Evolutionary conservation across 352 stramenopile species (phyloP).

Genomic region (Phytopythium delawarense): DNA sequence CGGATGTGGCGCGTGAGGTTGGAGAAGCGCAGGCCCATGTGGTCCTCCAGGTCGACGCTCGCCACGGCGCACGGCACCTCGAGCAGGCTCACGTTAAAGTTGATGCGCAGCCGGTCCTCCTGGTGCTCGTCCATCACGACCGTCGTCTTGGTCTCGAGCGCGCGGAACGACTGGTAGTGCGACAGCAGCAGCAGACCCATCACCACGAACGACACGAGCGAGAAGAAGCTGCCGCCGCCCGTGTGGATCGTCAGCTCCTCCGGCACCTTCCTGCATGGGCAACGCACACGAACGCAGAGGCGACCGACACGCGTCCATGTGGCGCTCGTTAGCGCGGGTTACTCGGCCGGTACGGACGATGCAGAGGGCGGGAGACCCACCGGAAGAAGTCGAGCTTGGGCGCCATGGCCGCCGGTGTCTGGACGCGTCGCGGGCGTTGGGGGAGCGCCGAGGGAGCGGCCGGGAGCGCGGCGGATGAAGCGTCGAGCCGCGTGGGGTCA

Average conservation of each 20-base stretch:
- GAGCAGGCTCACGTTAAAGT: slow-evolving; percentile 83
- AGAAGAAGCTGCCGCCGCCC: slow-evolving; percentile 58
- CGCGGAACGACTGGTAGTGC: slow-evolving; percentile 54
- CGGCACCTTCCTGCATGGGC: slow-evolving; percentile 49
- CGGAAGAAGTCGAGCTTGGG: slow-evolving; percentile 61
- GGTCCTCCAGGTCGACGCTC: slow-evolving; percentile 76
- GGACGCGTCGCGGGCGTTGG: neutral
- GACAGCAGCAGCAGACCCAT: slow-evolving; percentile 53
- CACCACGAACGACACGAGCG: slow-evolving; percentile 50
- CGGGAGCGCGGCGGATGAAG: neutral
- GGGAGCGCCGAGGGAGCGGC: neutral
- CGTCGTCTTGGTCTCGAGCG: slow-evolving; percentile 40
- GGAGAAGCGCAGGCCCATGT: slow-evolving; percentile 70
- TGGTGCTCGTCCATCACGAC: slow-evolving; percentile 73
- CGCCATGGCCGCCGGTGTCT: slow-evolving; percentile 5
- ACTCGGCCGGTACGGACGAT: slow-evolving; percentile 4
- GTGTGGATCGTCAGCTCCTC: slow-evolving; percentile 69
- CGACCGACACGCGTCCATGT: slow-evolving; percentile 4
- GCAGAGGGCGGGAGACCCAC: slow-evolving; percentile 16
- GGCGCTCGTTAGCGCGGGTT: neutral
- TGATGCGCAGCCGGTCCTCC: slow-evolving; percentile 78
- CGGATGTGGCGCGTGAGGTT: slow-evolving; percentile 82
- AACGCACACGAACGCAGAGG: neutral
- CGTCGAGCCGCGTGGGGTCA: neutral
- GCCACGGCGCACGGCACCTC: slow-evolving; percentile 64